Base-by-base conservation (phyloP, 345 rosid genomes). In the Salix dunnii region DNA sequence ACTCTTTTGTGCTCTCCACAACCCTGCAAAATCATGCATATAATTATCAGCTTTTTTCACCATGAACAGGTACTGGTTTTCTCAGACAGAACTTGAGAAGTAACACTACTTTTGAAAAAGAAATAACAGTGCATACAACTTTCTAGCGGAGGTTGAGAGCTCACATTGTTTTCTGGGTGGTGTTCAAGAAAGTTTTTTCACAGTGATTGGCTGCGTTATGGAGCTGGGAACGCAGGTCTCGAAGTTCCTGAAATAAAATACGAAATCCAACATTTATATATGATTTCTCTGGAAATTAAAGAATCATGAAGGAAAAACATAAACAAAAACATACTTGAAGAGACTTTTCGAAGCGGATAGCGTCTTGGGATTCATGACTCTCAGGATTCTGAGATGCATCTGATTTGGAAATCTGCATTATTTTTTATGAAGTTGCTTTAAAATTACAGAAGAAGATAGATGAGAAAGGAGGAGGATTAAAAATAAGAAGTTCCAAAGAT, bases 171-270 rank as follows among this genome's bases (percentile, higher is more conserved):
- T 87, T 87, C 48, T 88, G 83, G 51, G 76, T 62, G n/a, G 91
- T 60, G 1, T 86, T 80, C 68, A 78, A 74, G 85, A 91, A 91
- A 1, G 86, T 81, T 4, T 84, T 67, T 81, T 87, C 87, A 63
- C 90, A 90, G 84, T 87, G 88, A 73, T 86, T 90, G 2, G 93
- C 93, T 13, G 94, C 93, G 36, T 79, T 60, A 62, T 90, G 92
- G 78, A 91, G 91, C 85, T 90, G 96, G 40, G 93, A 86, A 28
- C 89, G 83, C 84, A 91, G 81, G 71, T 84, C 89, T 76, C 76
- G 85, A 8, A 91, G 92, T 64, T 91, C 96, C 96, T 90, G 66
- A 6, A 66, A n/a, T 40, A 3, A 67, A 23, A 23, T 51, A 25
- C 5, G 36, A 62, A 46, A 64, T n/a, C 21, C 2, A 43, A 49